phyloP scores from a whole-genome alignment of 2,329 filamentous ascomycete genomes.

The Colletotrichum trifolii region DNA sequence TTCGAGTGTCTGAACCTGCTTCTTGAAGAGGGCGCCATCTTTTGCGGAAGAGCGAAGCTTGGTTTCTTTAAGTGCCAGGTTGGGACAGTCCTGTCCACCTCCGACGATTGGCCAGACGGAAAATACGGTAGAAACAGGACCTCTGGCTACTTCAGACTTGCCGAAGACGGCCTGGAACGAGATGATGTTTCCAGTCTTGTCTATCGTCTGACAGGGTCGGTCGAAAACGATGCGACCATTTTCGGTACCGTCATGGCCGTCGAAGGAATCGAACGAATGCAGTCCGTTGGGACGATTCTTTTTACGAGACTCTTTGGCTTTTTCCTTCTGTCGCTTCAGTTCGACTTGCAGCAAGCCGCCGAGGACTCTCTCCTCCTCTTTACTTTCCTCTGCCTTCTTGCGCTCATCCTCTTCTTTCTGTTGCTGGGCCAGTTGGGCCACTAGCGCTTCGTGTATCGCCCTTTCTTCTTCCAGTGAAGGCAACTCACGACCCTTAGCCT shows the following conservation, averaged over 20 bases:
- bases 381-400: constrained; percentile 65
- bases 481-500: constrained; percentile 78
- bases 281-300: constrained; percentile 63
- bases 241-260: constrained; percentile 46
- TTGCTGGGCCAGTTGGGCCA: constrained; percentile 69
- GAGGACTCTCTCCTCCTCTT: constrained; percentile 77
- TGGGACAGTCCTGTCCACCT: constrained; percentile 65
- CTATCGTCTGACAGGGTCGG: constrained; percentile 71
- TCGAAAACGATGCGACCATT: constrained; percentile 70
- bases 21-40: constrained; percentile 74
- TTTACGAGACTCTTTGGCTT: constrained; percentile 71
- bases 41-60: constrained; percentile 67
- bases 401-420: constrained; percentile 64
- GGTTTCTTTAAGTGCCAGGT: constrained; percentile 80
- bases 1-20: constrained; percentile 81
- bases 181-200: constrained; percentile 71
- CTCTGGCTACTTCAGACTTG: constrained; percentile 73
- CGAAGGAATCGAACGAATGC: constrained; percentile 46
- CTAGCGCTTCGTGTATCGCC: constrained; percentile 80
- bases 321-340: constrained; percentile 73
- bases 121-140: constrained; percentile 75
- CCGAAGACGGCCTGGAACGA: constrained; percentile 78
- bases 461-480: constrained; percentile 92
- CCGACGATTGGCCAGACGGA: constrained; percentile 76
- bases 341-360: constrained; percentile 79